These are phyloP conservation scores for Blastocystis hominis DNA, from an alignment of 352 stramenopile genomes.

Conservation along the genomic window DNA sequence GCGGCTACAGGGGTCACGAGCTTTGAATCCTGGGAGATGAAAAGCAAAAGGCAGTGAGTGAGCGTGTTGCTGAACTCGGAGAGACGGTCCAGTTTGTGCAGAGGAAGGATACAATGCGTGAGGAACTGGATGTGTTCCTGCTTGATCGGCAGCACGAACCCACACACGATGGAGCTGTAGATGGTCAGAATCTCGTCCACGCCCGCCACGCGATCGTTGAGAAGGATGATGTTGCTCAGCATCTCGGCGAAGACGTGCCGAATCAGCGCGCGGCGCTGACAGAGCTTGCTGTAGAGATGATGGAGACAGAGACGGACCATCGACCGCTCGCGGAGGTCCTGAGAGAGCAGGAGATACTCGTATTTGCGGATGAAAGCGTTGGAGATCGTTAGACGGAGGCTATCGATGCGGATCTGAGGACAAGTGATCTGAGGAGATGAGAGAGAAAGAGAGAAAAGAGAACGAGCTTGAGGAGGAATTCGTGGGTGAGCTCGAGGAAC, in stretches of 20 bases:
- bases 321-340: not conserved
- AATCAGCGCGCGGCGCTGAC: not conserved
- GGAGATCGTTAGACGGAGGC: not conserved
- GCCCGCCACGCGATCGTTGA: not conserved
- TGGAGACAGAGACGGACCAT: not conserved
- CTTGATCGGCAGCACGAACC: not conserved
- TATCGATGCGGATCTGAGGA: conserved; percentile 25
- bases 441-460: not conserved
- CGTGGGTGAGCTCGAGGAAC: not conserved
- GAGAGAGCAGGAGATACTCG: conserved; percentile 10
- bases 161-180: conserved; percentile 31
- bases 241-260: conserved; percentile 6
- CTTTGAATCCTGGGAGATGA: not conserved
- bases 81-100: not conserved
- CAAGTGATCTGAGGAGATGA: not conserved
- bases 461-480: conserved; percentile 18
- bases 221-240: not conserved
- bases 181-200: conserved; percentile 21
- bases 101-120: conserved; percentile 3
- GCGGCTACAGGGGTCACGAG: not conserved
- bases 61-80: not conserved
- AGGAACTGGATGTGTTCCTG: conserved; percentile 1
- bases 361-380: conserved; percentile 8
- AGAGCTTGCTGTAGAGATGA: not conserved
- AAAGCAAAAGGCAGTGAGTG: not conserved